Evolutionary conservation across 257 asterid species (phyloP), one percentile per base, ranked within the genome.

Genomic region (Gentiana dahurica): DNA sequence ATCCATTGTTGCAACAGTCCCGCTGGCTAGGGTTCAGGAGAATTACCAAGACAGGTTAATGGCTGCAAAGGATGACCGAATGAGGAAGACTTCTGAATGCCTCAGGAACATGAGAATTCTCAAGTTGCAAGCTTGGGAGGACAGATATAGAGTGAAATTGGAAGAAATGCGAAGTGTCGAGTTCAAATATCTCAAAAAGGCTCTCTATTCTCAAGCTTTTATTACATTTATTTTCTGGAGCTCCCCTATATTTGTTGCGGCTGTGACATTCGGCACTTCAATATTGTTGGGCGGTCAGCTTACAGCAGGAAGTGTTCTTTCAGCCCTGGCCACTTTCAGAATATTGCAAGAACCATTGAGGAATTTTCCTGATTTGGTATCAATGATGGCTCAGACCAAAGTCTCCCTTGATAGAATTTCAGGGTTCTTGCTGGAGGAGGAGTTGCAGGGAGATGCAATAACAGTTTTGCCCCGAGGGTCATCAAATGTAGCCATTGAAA

Each of bases 341-440:
- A 77, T 84, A 57, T 72, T 84, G 59, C 94, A 84, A 65, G 94
- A 84, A 57, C 94, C 94, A 39, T 80, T 84, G 65, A 71, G 89
- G 65, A 81, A 79, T 71, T 81, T 84, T 63, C 94, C 94, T 12
- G 94, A 81, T 72, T 69, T 81, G 77, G 89, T 84, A 36, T 84
- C 94, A 12, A 84, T 84, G 94, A 81, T 84, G 89, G 94, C 89
- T 68, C 94, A 84, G 78, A 84, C 94, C 44, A 84, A 76, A 71
- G 94, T 84, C 7, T 84, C 94, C 61, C 81, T 84, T 9, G 94
- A 84, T 65, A 79, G 94, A 55, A 81, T 84, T 66, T 54, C 86
- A 62, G 82, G 75, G 63, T 81, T 81, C 66, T 68, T 84, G 60
- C 73, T 37, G 74, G 89, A 76, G 71, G 84, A 78, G 55, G 94